Base-by-base conservation (phyloP, 2,329 filamentous ascomycete genomes). In the Fusarium proliferatum region DNA sequence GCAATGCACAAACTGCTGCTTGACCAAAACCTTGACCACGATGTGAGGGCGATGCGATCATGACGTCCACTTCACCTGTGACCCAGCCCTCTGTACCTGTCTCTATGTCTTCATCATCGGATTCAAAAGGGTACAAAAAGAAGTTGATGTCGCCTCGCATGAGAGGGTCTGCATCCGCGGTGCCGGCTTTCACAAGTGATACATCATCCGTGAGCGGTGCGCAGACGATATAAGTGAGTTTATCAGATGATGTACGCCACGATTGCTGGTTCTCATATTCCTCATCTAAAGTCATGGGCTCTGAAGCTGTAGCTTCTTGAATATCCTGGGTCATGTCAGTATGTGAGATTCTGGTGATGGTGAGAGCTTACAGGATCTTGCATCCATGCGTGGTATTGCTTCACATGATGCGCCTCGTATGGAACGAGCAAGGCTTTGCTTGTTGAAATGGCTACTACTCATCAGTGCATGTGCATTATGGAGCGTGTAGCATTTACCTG, bases 261-360 rank as follows among this genome's bases (percentile, higher is more conserved):
- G 91, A 94, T n/a, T 85, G 84, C 82, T 98, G 96, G 91, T 98
- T 98, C 56, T 90, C 89, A 82, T 96, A 94, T 85, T 98, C 96
- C 79, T 97, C 92, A 2, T 90, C 86, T 1, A 98, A 85, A 0
- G 89, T 91, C 57, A 98, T 87, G 0, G 92, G 93, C 71, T 98
- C 95, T 0, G 95, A 98, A 2, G 96, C 95, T 0, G 96, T 98
- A 61, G 93, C 92, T 82, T 91, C 86, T 84, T 93, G 95, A 43
- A 98, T 93, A 52, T 90, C 88, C 91, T 93, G 41, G 21, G 5
- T 2, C 1, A 1, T n/a, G 13, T 74, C 13, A 69, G 64, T 8
- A 16, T 48, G 11, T n/a, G 11, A 19, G 15, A 28, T 10, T 30
- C n/a, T 28, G 17, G 16, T 33, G 16, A 12, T 23, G 6, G 36